Base-by-base conservation (phyloP, 2,329 filamentous ascomycete genomes). In the Pseudogymnoascus sp. region DNA sequence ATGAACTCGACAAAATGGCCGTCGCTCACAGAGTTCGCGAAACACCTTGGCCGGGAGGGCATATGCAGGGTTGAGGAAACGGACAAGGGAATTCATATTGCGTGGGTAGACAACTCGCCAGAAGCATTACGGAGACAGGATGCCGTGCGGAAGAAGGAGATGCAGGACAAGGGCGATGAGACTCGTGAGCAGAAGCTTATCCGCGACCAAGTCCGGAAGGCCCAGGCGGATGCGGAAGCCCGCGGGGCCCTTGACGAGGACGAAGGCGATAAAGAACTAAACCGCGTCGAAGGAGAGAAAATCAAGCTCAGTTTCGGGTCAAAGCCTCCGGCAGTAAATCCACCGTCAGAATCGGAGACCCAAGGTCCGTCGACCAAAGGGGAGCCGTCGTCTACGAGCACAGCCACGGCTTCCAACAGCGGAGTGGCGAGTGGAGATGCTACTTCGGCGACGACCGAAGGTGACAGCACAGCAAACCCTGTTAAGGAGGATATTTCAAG, bases 1-100 rank as follows among this genome's bases (percentile, higher is more conserved):
- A 92, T 97, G 89, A 97, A 97, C 75, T 82, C 91, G 6, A 97
- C 94, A 0, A 88, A 88, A 70, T 97, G 92, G 92, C 84, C 87
- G 3, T 90, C 85, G 62, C 77, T 99, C 69, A 93, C 92, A 2
- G 92, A 97, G 70, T 96, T 96, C 72, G 91, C 90, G 12, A 96
- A 96, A 72, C 79, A 90, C 70, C 77, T 99, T 1, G 92, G 93
- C 0, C 79, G 89, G 21, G 92, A 97, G 74, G 90, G 93, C 0
- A 86, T 97, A 53, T 96, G 91, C 70, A 81, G 90, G 31, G 92
- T 97, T 0, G 92, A 97, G 75, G 93, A 97, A 74, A 91, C 87
- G 42, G 85, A 90, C 66, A 93, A 96, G 74, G 94, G 91, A 0
- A 70, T 97, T 42, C 89, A 92, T 70, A 86, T 99, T 62, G 82